A percentile compares a stretch with the other conserved stretches of the same genome.
These are phyloP conservation scores for Starmerella stellata DNA, from an alignment of 805 yeast genomes.

Conservation along the genomic window DNA sequence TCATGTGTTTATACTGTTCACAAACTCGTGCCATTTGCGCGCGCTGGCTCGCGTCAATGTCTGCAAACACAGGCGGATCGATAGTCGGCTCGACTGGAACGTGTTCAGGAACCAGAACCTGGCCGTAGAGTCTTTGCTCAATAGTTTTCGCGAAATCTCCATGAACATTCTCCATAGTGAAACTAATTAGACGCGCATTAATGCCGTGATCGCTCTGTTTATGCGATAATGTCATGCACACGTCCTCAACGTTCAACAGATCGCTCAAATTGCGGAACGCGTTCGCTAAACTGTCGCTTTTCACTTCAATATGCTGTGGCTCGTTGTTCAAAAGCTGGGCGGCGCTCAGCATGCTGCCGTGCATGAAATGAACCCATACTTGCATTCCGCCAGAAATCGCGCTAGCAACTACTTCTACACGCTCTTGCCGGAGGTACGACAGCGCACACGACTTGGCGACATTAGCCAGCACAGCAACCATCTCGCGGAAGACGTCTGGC, in stretches of 20 bases:
- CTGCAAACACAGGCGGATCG: conserved; percentile 24
- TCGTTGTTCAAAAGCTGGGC: neutral
- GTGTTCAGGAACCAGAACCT: conserved; percentile 38
- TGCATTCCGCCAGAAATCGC: conserved; percentile 3
- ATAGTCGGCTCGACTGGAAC: conserved; percentile 34
- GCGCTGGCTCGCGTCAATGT: conserved; percentile 17
- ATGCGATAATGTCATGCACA: conserved; percentile 15
- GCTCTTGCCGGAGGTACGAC: neutral
- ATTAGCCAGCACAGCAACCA: conserved; percentile 8
- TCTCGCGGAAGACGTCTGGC: conserved; percentile 12
- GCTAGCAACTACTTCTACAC: neutral
- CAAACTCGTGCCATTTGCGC: conserved; percentile 23
- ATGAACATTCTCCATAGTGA: conserved; percentile 31
- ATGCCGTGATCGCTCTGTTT: conserved; percentile 8
- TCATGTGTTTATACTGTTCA: conserved; percentile 21
- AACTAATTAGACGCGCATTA: conserved; percentile 6
- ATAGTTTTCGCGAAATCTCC: conserved; percentile 16
- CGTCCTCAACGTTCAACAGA: conserved; percentile 14
- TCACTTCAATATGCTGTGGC: conserved; percentile 10
- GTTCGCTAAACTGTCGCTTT: conserved; percentile 30
- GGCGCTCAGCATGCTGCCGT: conserved; percentile 6
- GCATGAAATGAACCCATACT: conserved; percentile 15
- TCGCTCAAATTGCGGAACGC: conserved; percentile 20
- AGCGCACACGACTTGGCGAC: conserved; percentile 8
- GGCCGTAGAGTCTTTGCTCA: conserved; percentile 39